Conservation (phyloP, 208 protist species). For the Angomonas desouzai region DNA sequence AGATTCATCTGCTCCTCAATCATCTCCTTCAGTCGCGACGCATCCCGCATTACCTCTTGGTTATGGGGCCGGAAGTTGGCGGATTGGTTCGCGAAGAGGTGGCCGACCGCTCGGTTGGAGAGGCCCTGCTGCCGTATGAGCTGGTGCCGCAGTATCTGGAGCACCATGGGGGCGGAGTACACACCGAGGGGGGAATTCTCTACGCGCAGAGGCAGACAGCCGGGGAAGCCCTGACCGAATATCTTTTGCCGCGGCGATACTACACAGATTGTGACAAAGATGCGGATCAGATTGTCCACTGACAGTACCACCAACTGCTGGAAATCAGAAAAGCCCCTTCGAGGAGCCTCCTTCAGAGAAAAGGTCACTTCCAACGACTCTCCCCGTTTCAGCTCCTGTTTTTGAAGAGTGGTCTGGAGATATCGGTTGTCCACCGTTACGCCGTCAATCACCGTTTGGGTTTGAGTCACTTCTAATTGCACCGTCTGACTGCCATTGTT, state of each 20-base stretch:
- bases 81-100: constrained; percentile 53
- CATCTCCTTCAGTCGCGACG: constrained; percentile 44
- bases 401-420: constrained; percentile 37
- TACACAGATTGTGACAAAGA: constrained; percentile 70
- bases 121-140: constrained; percentile 71
- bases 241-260: constrained; percentile 55
- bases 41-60: constrained; percentile 59
- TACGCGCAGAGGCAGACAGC: constrained; percentile 62
- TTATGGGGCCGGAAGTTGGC: constrained; percentile 61
- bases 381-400: constrained; percentile 42
- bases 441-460: constrained; percentile 70
- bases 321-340: constrained; percentile 45
- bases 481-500: constrained; percentile 55
- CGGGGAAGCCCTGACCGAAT: constrained; percentile 57
- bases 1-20: constrained; percentile 57
- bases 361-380: constrained; percentile 64
- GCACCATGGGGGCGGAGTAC: constrained; percentile 69
- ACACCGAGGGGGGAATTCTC: constrained; percentile 61
- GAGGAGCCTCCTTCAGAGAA: constrained; percentile 33
- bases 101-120: constrained; percentile 38
- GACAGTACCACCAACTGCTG: constrained; percentile 71
- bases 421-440: constrained; percentile 45
- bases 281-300: constrained; percentile 55
- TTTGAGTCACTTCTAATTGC: constrained; percentile 51
- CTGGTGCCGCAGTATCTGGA: constrained; percentile 80